Conservation (phyloP, 2,329 filamentous ascomycete genomes). For the Colletotrichum sp. region DNA sequence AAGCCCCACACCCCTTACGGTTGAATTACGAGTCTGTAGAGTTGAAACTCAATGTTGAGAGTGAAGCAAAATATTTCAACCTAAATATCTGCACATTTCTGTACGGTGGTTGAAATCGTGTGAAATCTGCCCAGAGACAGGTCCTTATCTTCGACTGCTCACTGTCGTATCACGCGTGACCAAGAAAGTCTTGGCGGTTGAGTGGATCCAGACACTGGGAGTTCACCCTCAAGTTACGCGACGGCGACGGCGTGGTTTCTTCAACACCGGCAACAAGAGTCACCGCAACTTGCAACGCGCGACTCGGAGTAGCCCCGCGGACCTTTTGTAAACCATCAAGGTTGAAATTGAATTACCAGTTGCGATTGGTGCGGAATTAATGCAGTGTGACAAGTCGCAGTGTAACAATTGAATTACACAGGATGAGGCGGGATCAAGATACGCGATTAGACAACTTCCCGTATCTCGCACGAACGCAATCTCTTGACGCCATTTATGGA, state of each 20-base stretch:
- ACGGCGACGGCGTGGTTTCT: background rate
- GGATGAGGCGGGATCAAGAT: background rate
- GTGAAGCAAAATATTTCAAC: background rate
- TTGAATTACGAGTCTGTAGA: background rate
- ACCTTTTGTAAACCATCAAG: background rate
- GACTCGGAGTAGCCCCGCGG: background rate
- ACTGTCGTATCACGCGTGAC: background rate
- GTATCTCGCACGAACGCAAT: conserved; percentile 15
- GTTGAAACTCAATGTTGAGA: background rate
- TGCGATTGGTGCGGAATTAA: background rate
- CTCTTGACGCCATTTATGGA: conserved; percentile 13
- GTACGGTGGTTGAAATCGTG: background rate
- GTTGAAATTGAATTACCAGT: background rate
- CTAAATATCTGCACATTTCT: background rate
- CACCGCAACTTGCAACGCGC: background rate
- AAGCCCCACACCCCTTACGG: background rate
- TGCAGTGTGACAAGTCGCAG: background rate
- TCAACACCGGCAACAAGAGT: background rate
- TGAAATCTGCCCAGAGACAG: background rate
- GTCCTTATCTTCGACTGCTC: background rate
- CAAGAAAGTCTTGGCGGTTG: background rate
- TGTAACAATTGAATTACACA: background rate
- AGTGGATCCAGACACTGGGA: background rate
- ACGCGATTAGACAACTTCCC: background rate
- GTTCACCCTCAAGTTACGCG: background rate